Base-by-base conservation (phyloP, 228 moss, liverwort and hornwort species). In the Sphagnum fallax region DNA sequence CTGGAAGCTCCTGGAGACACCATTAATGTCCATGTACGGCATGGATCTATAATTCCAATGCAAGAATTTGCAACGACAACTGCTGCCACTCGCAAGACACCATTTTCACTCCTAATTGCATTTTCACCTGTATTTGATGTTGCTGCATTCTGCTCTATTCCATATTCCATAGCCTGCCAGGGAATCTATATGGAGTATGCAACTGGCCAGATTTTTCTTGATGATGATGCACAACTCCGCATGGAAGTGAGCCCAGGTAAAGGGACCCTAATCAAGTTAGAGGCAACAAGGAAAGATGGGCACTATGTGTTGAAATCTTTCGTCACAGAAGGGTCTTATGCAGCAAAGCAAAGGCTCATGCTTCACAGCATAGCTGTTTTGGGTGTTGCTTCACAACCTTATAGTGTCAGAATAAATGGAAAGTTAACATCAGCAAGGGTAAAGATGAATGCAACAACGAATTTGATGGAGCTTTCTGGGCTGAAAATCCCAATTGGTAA, bases 31-130 rank as follows among this genome's bases (percentile, higher is more conserved):
- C 90, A 95, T 67, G 16, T 92, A 13, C 78, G 89, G 11, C 74
- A 78, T 48, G 92, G 92, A 10, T 70, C 84, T 60, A 77, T 95
- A 0, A 69, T 92, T n/a, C 90, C 92, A 4, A 81, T 92, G 87
- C 95, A 92, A 62, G 85, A 85, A 8, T 76, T 77, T 49, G 92
- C 90, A 47, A 70, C 74, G 66, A 95, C 95, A 13, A 95, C 92
- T 1, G 32, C 69, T 0, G 67, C 63, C 12, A 88, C 76, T 0
- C 79, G 90, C 0, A 82, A 72, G 60, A 65, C 86, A 7, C 80
- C 86, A 0, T 93, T 95, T 59, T 73, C 86, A 0, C 75, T 91
- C 47, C 14, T 94, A 0, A 72, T 86, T 6, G 89, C 74, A 0
- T 78, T 92, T 63, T 70, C 81, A 18, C 79, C 71, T 4, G 75